Percentiles rank a stretch among this genome's conserved stretches.
These are phyloP conservation scores for Alternaria arbusti DNA, from an alignment of 2,329 filamentous ascomycete species.

Conservation along the genomic window DNA sequence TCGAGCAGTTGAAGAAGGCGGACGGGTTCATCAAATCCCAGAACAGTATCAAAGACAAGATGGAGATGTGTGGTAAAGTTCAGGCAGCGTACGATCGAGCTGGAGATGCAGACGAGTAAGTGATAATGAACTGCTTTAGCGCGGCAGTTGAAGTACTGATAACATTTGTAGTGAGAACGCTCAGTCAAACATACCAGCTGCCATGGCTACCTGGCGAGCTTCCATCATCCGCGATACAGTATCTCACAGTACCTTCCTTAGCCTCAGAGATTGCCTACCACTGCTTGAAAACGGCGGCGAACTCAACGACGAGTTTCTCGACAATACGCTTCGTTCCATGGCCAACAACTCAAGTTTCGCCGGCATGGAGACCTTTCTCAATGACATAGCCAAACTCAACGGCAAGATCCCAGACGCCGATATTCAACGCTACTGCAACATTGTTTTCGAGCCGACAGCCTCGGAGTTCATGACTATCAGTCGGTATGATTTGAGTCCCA, in stretches of 20 bases:
- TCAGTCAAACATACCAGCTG: background rate
- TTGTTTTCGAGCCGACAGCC: background rate
- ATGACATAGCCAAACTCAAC: background rate
- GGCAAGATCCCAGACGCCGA: background rate
- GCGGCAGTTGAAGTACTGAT: background rate
- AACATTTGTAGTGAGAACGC: fast-evolving
- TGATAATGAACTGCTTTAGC: fast-evolving
- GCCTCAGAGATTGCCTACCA: background rate
- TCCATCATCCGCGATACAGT: background rate
- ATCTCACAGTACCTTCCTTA: fast-evolving
- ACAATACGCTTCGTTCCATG: background rate
- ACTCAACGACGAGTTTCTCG: fast-evolving
- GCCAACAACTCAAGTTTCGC: fast-evolving
- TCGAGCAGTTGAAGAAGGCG: background rate
- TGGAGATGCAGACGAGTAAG: background rate
- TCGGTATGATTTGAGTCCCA: background rate
- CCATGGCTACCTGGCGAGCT: background rate
- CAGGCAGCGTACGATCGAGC: background rate
- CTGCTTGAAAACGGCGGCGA: background rate
- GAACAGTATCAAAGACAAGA: background rate
- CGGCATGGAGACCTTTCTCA: background rate
- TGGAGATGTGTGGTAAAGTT: background rate
- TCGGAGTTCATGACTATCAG: fast-evolving
- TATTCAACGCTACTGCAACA: background rate
- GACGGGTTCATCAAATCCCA: background rate